Evolutionary conservation across 129 eudicot species (phyloP), one percentile per base, ranked within the genome.

Genomic region (Escallonia herrerae): DNA sequence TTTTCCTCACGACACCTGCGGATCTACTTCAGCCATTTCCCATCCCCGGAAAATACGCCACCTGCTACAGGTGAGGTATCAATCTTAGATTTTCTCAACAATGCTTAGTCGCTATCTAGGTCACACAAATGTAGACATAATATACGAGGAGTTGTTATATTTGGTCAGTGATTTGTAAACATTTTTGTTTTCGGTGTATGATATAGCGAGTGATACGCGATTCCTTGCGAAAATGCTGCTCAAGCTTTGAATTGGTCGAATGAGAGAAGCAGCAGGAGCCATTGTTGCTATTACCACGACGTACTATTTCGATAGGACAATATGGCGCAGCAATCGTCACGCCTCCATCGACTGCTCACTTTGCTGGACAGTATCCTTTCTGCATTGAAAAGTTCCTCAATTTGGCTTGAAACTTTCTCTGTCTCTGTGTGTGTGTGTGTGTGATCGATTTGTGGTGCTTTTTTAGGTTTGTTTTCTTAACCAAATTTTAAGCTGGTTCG

Each of bases 311-410:
- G 59, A 49, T 59, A 80, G 55, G 41, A 64, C 15, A 75, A 42
- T 67, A 87, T 87, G 95, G 95, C 95, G 40, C 95, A 87, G 43
- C 95, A 87, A 80, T 87, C 95, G 15, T 87, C 95, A 8, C 90
- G 90, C 63, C 95, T 87, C 47, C 76, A 87, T 22, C 81, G 95
- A n/a, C 82, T 87, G 63, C 83, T 87, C 56, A 87, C 87, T 78
- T 78, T 87, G 69, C 65, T 87, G 72, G 95, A 87, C 85, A 83
- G 95, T 87, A 87, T 87, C 95, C 95, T 80, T 69, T 60, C 7
- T 11, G 56, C 37, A 51, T 40, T 64, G 44, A 40, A 46, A 5
- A 38, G n/a, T n/a, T 49, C 52, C n/a, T 43, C 43, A 15, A 52
- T 56, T 41, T 71, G 40, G 66, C 67, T 50, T 46, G 64, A 13